A percentile compares a stretch with the other conserved stretches of the same genome.
Conservation (phyloP, 345 rosid species). For the Eucalyptus sideroxylon region DNA sequence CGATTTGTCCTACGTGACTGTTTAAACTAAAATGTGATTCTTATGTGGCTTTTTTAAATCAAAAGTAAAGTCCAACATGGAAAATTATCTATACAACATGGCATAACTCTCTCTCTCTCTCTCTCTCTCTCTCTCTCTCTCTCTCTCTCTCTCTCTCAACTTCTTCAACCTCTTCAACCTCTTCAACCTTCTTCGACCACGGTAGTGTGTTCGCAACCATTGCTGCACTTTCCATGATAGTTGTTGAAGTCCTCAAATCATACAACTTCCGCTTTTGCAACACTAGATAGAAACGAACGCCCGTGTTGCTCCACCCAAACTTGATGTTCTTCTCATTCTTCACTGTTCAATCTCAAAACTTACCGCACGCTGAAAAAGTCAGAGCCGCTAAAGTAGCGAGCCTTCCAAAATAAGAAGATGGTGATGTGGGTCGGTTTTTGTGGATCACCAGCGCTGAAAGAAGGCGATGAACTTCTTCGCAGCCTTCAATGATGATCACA, state of each 20-base stretch:
- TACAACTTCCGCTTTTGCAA: not conserved
- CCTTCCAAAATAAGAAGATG: slow-evolving; percentile 70
- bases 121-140: too few species aligned
- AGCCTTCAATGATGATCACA: not conserved
- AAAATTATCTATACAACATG: not conserved
- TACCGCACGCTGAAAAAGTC: not conserved
- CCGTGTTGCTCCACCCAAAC: not conserved
- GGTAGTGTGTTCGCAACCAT: slow-evolving; percentile 10
- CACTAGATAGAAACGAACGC: not conserved
- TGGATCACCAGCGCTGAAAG: not conserved
- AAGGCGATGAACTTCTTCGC: not conserved
- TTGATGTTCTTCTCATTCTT: not conserved
- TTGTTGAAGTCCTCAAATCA: not conserved
- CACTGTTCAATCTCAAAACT: not conserved
- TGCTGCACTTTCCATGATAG: slow-evolving; percentile 12
- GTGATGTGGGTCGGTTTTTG: slow-evolving; percentile 54
- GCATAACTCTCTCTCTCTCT: not conserved
- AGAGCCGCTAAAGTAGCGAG: slow-evolving; percentile 33
- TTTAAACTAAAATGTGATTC: too few species aligned
- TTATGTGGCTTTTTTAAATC: not conserved
- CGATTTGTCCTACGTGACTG: fast-evolving
- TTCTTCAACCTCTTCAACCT: not conserved
- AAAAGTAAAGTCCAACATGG: not conserved
- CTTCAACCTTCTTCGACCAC: not conserved
- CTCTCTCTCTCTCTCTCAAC: too few species aligned